Evolutionary conservation across 352 stramenopile genomes (phyloP).

Genomic region (Phytophthora pistaciae): DNA sequence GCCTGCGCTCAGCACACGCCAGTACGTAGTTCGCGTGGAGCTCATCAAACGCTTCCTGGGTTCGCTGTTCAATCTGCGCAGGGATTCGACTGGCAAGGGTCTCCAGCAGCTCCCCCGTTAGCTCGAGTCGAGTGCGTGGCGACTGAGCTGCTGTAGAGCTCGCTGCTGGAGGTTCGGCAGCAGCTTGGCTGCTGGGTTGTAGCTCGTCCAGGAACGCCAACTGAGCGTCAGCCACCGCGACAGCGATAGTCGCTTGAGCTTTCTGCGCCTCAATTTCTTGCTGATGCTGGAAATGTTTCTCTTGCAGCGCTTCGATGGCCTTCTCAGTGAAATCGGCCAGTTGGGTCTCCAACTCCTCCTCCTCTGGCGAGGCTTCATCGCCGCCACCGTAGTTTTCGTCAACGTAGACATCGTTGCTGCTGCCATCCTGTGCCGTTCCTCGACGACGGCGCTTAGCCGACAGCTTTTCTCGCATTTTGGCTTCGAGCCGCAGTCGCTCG

Average conservation of each 20-base stretch:
- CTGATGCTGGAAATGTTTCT: conserved; percentile 25
- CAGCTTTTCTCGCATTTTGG: conserved; percentile 24
- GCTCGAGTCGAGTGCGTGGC: neutral
- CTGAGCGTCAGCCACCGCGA: conserved; percentile 31
- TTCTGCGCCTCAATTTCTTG: conserved; percentile 27
- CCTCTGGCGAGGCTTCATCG: conserved; percentile 4
- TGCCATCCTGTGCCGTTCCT: neutral
- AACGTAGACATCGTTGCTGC: neutral
- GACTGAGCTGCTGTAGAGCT: neutral
- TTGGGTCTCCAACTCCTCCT: conserved; percentile 26
- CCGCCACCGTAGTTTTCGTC: neutral
- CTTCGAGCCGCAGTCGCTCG: conserved; percentile 28
- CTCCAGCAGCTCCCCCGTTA: conserved; percentile 28
- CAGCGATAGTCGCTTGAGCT: conserved; percentile 6
- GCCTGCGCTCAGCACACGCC: conserved; percentile 21
- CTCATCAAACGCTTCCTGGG: conserved; percentile 29
- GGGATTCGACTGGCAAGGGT: conserved; percentile 33
- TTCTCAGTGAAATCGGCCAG: conserved; percentile 20
- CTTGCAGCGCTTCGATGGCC: conserved; percentile 22
- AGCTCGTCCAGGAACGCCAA: conserved; percentile 23
- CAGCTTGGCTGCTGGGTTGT: neutral
- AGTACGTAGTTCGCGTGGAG: conserved; percentile 30
- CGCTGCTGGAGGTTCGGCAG: neutral
- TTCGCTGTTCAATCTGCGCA: conserved; percentile 29
- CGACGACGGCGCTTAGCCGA: conserved; percentile 14